Evolutionary conservation across 164 flowering plant genomes (phyloP).

Genomic region (Macadamia tetraphylla): DNA sequence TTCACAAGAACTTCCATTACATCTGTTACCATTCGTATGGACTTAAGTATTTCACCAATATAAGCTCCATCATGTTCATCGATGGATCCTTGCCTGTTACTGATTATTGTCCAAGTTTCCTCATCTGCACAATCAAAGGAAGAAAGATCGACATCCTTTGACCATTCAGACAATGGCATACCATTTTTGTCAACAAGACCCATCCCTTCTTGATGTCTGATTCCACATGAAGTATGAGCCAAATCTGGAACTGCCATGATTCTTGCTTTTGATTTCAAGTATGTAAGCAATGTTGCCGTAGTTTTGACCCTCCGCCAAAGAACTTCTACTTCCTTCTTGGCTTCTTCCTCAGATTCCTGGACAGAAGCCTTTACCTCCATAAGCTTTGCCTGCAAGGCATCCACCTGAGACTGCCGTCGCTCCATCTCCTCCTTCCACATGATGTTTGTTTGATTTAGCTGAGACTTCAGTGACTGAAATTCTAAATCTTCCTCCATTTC

Average conservation of each 20-base stretch:
- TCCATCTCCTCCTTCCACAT: constrained; percentile 67
- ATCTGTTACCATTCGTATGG: constrained; percentile 70
- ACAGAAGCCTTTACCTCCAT: constrained; percentile 57
- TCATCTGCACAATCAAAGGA: constrained; percentile 43
- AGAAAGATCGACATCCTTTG: constrained; percentile 57
- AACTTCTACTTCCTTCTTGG: constrained; percentile 67
- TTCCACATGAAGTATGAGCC: constrained; percentile 74
- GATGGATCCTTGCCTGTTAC: constrained; percentile 29
- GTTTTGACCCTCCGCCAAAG: constrained; percentile 81
- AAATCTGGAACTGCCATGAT: constrained; percentile 67
- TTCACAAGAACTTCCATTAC: constrained; percentile 87
- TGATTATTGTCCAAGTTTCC: constrained; percentile 39
- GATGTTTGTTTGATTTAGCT: constrained; percentile 32
- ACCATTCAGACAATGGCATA: constrained; percentile 60
- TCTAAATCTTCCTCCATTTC: constrained; percentile 47
- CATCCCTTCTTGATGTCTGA: constrained; percentile 59
- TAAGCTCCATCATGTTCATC: constrained; percentile 69
- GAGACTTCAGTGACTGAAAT: constrained; percentile 36
- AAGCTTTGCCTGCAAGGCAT: constrained; percentile 53
- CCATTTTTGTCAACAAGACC: constrained; percentile 74
- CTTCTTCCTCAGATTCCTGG: constrained; percentile 49
- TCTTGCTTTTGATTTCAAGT: constrained; percentile 76
- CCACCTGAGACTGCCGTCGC: constrained; percentile 47
- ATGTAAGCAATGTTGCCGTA: constrained; percentile 58
- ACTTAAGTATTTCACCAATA: constrained; percentile 59